These are phyloP conservation scores for Lactarius deliciosus DNA, from an alignment of 768 basidiomycete genomes.

Conservation along the genomic window DNA sequence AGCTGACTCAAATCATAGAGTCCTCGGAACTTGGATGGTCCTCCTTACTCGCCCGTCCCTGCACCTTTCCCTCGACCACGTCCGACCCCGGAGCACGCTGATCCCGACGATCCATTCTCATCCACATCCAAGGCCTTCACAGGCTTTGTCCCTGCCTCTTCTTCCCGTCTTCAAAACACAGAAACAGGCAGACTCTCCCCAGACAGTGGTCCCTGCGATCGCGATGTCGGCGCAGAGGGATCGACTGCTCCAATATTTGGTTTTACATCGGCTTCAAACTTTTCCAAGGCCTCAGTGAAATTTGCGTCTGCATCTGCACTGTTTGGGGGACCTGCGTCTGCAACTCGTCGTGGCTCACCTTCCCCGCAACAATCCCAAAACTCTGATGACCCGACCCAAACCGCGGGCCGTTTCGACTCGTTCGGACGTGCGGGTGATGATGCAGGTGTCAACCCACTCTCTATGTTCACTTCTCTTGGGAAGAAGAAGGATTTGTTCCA, in stretches of 20 bases:
- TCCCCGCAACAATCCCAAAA: background rate
- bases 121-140: slow-evolving; percentile 6
- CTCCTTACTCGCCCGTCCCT: background rate
- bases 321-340: background rate
- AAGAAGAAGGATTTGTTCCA: slow-evolving; percentile 20
- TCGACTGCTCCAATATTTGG: slow-evolving; percentile 1
- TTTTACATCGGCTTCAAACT: slow-evolving; percentile 20
- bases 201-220: background rate
- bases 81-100: background rate
- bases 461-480: slow-evolving; percentile 21
- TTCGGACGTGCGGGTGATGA: background rate
- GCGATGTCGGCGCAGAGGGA: background rate
- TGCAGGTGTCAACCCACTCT: background rate
- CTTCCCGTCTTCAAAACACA: background rate
- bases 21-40: background rate
- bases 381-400: background rate
- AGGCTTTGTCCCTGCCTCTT: slow-evolving; percentile 12
- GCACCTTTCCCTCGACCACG: background rate
- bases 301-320: slow-evolving; percentile 21
- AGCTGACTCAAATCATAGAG: background rate
- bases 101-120: slow-evolving; percentile 23
- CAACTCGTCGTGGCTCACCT: slow-evolving; percentile 1
- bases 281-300: background rate
- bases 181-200: background rate
- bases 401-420: background rate